phyloP scores from a whole-genome alignment of 306 rosid genomes.

The Leucaena leucocephala region DNA sequence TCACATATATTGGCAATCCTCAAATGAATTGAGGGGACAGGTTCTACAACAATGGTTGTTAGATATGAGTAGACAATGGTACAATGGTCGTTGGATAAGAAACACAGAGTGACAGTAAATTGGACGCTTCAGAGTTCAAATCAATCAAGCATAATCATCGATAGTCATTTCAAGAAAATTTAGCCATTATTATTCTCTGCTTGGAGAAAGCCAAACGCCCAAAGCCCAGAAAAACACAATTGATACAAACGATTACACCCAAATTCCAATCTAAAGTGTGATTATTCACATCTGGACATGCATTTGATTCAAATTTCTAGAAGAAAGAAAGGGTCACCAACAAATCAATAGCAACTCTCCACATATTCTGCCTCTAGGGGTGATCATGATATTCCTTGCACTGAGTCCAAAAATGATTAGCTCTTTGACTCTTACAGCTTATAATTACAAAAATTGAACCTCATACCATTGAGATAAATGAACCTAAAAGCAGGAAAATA shows the following conservation, averaged over 20 bases:
- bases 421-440: conserved; percentile 2
- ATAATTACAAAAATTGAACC: conserved; percentile 4
- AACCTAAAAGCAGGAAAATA: neutral
- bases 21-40: conserved; percentile 12
- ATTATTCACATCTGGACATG: conserved; percentile 1
- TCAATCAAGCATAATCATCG: conserved; percentile 20
- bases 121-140: neutral
- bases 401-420: conserved; percentile 3
- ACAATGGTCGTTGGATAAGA: neutral
- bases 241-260: conserved; percentile 15
- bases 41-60: neutral
- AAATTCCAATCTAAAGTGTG: conserved; percentile 6
- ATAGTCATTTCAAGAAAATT: conserved; percentile 20
- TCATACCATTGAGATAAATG: neutral
- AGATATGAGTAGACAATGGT: neutral
- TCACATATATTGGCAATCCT: conserved; percentile 15
- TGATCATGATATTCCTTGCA: conserved; percentile 19
- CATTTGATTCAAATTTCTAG: conserved; percentile 18
- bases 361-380: conserved; percentile 12
- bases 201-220: neutral
- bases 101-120: conserved; percentile 3
- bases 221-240: conserved; percentile 19
- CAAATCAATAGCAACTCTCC: conserved; percentile 5
- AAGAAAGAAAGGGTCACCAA: neutral
- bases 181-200: neutral